Base-by-base conservation (phyloP, 2,329 filamentous ascomycete genomes). In the Cladosporium sp. region DNA sequence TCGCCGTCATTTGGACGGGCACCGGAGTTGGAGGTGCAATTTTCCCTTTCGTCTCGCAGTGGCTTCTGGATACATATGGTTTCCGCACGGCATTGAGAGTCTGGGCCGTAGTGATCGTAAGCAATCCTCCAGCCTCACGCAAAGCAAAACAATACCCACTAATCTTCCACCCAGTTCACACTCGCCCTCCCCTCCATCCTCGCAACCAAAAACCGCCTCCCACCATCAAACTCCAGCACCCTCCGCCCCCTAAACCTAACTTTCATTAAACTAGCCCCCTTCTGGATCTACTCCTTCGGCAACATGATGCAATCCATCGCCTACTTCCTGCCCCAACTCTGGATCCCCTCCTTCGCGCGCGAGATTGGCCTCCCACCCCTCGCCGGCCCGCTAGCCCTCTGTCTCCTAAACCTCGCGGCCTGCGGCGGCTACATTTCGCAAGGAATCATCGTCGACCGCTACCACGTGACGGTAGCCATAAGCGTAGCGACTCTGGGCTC, bases 1-100 rank as follows among this genome's bases (percentile, higher is more conserved):
- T 73, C 57, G 76, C 77, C 5, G 69, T 72, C 7, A 74, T 77
- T 54, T 61, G 71, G 65, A 56, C 67, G 62, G 57, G 70, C 0
- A 69, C 71, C 5, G 75, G 74, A 2, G 56, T 72, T 6, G 70
- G 70, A 5, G 74, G 75, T 1, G 67, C 70, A 7, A 63, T 72
- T 12, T 63, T 76, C 22, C 75, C 74, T 0, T 53, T 76, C 7
- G 58, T 70, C 4, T 58, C 75, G 6, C 64, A 73, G 55, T 69
- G 67, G 56, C 57, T 75, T 0, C 57, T 77, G 4, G 56, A 66
- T n/a, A 59, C 49, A 1, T 74, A 69, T 51, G 71, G 72, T 11
- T 75, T 69, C 53, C 65, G 66, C 3, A 74, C 69, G 1, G 74
- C 75, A 1, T 60, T 74, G 11, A 60, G 71, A 15, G 66, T 72